These are phyloP conservation scores for Fermentozyma sake DNA, from an alignment of 1,139 yeast genomes.

Conservation along the genomic window DNA sequence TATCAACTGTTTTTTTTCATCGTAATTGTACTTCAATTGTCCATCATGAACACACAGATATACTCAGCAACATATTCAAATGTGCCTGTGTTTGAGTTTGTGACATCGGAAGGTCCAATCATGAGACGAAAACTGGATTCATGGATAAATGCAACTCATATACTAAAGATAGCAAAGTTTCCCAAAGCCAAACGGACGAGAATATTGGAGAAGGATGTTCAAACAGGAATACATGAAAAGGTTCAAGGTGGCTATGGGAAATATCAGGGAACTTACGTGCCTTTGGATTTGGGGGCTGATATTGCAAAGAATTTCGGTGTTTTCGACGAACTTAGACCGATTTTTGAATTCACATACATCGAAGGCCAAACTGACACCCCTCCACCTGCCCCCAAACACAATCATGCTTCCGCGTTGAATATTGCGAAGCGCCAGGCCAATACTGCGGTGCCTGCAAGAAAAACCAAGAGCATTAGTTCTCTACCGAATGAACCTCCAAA, in stretches of 20 bases:
- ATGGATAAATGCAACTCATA: constrained; percentile 89
- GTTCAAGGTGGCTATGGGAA: constrained; percentile 96
- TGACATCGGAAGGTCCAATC: constrained; percentile 67
- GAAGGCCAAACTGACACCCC: constrained; percentile 62
- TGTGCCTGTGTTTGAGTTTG: constrained; percentile 71
- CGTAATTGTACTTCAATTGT: no score
- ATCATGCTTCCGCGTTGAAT: constrained; percentile 58
- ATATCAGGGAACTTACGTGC: constrained; percentile 94
- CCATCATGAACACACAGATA: constrained; percentile 42
- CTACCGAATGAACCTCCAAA: constrained; percentile 26
- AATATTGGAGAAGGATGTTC: constrained; percentile 84
- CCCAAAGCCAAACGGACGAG: constrained; percentile 85
- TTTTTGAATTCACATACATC: constrained; percentile 58
- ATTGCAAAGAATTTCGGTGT: constrained; percentile 70
- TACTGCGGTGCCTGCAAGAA: constrained; percentile 15
- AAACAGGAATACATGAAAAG: constrained; percentile 79
- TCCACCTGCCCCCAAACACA: constrained; percentile 83
- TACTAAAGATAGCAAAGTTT: constrained; percentile 79
- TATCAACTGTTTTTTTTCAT: no score
- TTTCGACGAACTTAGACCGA: constrained; percentile 56
- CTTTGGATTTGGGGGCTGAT: constrained; percentile 54
- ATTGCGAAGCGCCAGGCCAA: constrained; percentile 40
- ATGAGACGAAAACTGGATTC: constrained; percentile 81
- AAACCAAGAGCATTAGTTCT: constrained; percentile 20
- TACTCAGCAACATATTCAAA: constrained; percentile 81